Base-by-base conservation (phyloP, 176 grass and related monocot species). In the Pontederia paniculata region DNA sequence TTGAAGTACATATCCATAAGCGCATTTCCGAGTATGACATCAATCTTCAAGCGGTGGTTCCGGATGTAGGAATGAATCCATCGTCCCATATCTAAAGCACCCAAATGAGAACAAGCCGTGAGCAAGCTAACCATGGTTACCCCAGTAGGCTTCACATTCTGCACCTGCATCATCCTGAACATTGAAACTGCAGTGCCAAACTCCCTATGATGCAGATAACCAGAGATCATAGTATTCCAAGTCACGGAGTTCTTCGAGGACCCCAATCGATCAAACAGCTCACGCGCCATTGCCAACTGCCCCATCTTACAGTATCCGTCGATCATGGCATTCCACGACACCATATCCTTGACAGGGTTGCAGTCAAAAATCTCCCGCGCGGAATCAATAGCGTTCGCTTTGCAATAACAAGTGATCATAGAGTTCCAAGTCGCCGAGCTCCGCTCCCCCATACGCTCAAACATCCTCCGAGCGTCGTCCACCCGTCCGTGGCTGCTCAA, bases 1-100 rank as follows among this genome's bases (percentile, higher is more conserved):
- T 69, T 69, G 64, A 67, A 67, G 64, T 54, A 67, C 64, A 67
- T 67, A 44, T 54, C 64, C 21, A 67, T 44, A n/a, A 67, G 23
- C 4, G 64, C 64, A 54, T 67, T 67, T 8, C 64, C 64, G 31
- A 67, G 53, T 37, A 67, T 16, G 11, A 67, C 49, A 54, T 67
- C 64, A 43, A 67, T 43, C 50, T 54, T 67, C 50, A 67, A 10
- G 3, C 4, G 25, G 28, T 54, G 64, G 19, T 67, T 67, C 50
- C 17, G 49, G 23, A 67, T 44, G 50, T 54, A 67, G 18, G 64
- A 9, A 20, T 67, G 64, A 23, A 67, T 52, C 64, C 64, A 67
- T 54, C 17, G 31, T 11, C 64, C 64, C 64, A 67, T 67, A 17
- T 22, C 42, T 17, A 44, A 43, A 6, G 64, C 50, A 54, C 64